Percentiles rank a stretch among this genome's conserved stretches.
Conservation (phyloP, 2,329 filamentous ascomycete genomes). For the Calonectria pseudoturangicola region DNA sequence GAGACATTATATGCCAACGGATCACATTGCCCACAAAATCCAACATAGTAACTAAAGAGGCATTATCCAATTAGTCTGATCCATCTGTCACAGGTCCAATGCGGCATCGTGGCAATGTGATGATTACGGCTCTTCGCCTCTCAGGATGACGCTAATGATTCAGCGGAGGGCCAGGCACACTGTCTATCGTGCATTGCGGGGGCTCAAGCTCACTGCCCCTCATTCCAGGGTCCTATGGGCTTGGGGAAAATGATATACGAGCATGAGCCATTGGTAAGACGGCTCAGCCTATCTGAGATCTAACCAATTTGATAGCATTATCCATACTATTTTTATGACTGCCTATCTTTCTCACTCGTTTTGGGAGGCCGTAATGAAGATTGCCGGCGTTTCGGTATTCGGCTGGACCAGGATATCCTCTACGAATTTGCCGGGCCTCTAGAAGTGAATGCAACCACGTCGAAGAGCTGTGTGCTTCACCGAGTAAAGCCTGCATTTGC, state of each 20-base stretch:
- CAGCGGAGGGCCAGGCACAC: slow-evolving; percentile 25
- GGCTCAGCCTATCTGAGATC: neutral
- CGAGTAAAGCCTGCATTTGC: too few species aligned
- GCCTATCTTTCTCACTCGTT: neutral
- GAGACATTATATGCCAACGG: slow-evolving; percentile 24
- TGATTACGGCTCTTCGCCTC: slow-evolving; percentile 16
- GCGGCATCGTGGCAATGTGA: slow-evolving; percentile 21
- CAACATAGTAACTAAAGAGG: neutral
- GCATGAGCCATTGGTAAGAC: neutral
- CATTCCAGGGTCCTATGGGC: neutral
- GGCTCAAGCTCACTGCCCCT: neutral
- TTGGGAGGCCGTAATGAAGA: neutral
- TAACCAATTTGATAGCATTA: neutral
- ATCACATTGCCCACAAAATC: slow-evolving; percentile 29
- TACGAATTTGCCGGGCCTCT: neutral
- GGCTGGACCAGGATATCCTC: neutral
- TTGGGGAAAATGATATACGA: slow-evolving; percentile 25
- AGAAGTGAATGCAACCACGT: neutral
- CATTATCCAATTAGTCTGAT: slow-evolving; percentile 11
- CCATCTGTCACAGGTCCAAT: slow-evolving; percentile 6
- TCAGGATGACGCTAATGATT: slow-evolving; percentile 42
- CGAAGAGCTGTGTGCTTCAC: neutral
- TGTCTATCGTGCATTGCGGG: neutral
- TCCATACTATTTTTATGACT: neutral
- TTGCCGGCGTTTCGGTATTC: neutral